phyloP scores from a whole-genome alignment of 1,284 basidiomycete genomes.

The Naganishia sp. region DNA sequence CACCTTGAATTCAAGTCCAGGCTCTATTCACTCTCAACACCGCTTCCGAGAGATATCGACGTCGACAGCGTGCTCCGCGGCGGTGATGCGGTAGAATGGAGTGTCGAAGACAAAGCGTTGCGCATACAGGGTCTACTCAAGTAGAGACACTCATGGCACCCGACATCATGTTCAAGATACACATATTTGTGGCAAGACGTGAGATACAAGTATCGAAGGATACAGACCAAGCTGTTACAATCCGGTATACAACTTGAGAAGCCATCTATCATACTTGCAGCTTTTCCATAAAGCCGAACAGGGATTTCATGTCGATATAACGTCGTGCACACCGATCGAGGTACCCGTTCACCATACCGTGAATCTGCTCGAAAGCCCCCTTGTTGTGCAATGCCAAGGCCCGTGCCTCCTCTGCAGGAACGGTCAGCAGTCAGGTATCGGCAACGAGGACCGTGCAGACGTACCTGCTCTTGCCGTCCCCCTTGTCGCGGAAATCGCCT shows the following conservation, averaged over 20 bases:
- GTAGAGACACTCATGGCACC: not conserved
- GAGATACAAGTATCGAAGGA: not conserved
- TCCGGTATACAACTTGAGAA: constrained; percentile 13
- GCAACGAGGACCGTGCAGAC: constrained; percentile 38
- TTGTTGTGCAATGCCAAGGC: constrained; percentile 60
- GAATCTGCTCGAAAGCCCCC: constrained; percentile 60
- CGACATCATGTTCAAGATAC: not conserved
- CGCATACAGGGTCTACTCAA: constrained; percentile 28
- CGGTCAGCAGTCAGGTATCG: constrained; percentile 24
- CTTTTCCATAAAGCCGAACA: constrained; percentile 74
- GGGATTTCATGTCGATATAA: constrained; percentile 73
- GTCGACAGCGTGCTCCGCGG: constrained; percentile 16
- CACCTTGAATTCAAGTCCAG: constrained; percentile 19
- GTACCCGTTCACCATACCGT: constrained; percentile 68
- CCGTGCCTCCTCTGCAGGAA: constrained; percentile 60
- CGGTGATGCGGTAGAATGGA: constrained; percentile 31
- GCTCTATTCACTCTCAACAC: constrained; percentile 23
- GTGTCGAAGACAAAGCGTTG: constrained; percentile 27
- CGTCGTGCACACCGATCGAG: constrained; percentile 78
- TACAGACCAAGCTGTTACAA: constrained; percentile 1
- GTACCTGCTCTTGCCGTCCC: constrained; percentile 60
- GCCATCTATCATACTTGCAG: constrained; percentile 38
- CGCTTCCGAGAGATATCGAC: constrained; percentile 25
- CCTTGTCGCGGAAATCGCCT: constrained; percentile 60
- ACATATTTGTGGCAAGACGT: not conserved